A percentile compares a stretch with the other conserved stretches of the same genome.
phyloP scores from a whole-genome alignment of 805 yeast genomes.

The Suhomyces xylopsoci region DNA sequence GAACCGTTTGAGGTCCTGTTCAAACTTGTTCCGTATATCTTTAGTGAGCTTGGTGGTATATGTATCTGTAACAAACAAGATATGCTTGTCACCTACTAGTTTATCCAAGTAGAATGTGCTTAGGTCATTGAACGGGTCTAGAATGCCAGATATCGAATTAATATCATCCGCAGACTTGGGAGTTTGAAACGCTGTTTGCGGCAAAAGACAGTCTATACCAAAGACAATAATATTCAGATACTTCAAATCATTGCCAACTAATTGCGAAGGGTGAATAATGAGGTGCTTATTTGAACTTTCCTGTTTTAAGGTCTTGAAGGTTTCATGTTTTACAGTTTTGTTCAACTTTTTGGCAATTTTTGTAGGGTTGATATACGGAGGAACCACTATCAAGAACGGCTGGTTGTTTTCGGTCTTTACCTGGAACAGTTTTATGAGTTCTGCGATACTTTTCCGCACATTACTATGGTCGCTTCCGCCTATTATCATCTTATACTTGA shows the following conservation, averaged over 20 bases:
- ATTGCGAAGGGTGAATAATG: constrained; percentile 11
- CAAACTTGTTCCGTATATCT: neutral
- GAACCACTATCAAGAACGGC: constrained; percentile 16
- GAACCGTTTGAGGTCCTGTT: constrained; percentile 12
- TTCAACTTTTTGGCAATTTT: constrained; percentile 3
- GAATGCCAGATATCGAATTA: constrained; percentile 11
- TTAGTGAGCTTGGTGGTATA: neutral
- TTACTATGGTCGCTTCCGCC: neutral
- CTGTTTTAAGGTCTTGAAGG: neutral
- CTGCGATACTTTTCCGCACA: neutral
- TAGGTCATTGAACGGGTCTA: constrained; percentile 20
- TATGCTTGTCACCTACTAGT: constrained; percentile 16
- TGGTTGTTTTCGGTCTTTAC: constrained; percentile 2
- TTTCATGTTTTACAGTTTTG: neutral
- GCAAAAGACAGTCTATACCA: constrained; percentile 21
- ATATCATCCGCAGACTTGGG: neutral
- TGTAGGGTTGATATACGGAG: constrained; percentile 9
- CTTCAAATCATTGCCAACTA: constrained; percentile 12
- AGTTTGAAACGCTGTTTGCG: constrained; percentile 16
- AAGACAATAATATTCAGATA: constrained; percentile 13
- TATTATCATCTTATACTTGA: constrained; percentile 6
- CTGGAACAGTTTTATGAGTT: constrained; percentile 4
- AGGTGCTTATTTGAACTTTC: neutral
- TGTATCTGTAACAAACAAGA: constrained; percentile 11
- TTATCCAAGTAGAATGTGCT: constrained; percentile 16